Evolutionary conservation across 108 stramenopile genomes (phyloP).

Genomic region (Pseudonitzschia pungens): DNA sequence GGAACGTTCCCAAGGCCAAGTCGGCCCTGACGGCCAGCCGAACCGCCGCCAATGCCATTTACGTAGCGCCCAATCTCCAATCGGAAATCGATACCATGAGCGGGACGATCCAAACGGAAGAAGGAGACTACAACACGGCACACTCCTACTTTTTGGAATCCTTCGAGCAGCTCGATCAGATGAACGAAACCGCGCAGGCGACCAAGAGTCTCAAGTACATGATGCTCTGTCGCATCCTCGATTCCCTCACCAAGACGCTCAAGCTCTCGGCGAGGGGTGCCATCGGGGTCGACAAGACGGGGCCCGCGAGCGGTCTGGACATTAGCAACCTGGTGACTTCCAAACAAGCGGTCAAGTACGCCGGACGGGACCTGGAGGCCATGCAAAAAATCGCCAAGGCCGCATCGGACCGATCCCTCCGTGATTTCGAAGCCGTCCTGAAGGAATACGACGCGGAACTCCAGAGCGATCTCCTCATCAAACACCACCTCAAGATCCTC

Average conservation of each 20-base stretch:
- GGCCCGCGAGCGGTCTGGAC: conserved; percentile 53
- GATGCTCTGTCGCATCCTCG: conserved; percentile 95
- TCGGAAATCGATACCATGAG: conserved; percentile 97
- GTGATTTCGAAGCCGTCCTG: conserved; percentile 86
- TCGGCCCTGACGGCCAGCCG: conserved; percentile 96
- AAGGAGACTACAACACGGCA: conserved; percentile 97
- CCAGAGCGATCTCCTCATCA: conserved; percentile 89
- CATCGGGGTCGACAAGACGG: conserved; percentile 57
- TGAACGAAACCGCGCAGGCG: conserved; percentile 75
- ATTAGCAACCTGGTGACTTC: conserved; percentile 79
- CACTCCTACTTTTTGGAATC: conserved; percentile 99
- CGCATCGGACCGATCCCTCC: conserved; percentile 85
- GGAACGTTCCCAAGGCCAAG: conserved; percentile 96
- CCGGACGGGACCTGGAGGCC: conserved; percentile 92
- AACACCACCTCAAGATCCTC: conserved; percentile 94
- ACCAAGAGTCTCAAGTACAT: conserved; percentile 93
- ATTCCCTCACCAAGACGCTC: conserved; percentile 77
- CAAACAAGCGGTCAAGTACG: conserved; percentile 94
- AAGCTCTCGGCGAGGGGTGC: conserved; percentile 62
- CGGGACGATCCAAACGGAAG: conserved; percentile 96
- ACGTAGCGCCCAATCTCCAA: conserved; percentile 91
- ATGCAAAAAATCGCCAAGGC: conserved; percentile 94
- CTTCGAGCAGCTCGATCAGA: conserved; percentile 94
- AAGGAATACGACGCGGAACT: conserved; percentile 66
- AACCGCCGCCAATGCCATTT: conserved; percentile 92